phyloP scores from a whole-genome alignment of 495 filamentous ascomycete genomes.

The Neurospora sublineolata region DNA sequence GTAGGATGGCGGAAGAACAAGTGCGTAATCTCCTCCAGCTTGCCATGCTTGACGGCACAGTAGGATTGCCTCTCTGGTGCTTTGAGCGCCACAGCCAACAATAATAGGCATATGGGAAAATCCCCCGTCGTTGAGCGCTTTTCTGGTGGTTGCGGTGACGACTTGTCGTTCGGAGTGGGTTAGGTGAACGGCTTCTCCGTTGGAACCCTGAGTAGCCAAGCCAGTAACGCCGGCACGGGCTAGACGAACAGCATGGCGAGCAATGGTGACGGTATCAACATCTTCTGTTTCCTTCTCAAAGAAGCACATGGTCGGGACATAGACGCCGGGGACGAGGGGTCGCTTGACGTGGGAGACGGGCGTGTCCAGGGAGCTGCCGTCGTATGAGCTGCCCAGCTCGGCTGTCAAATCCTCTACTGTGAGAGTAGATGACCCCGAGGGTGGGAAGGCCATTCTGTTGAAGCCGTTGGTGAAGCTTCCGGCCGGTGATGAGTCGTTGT shows the following conservation, averaged over 20 bases:
- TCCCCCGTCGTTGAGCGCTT: slow-evolving; percentile 59
- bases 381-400: slow-evolving; percentile 29
- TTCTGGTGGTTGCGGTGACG: slow-evolving; percentile 69
- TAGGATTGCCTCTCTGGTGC: slow-evolving; percentile 74
- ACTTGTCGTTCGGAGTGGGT: slow-evolving; percentile 58
- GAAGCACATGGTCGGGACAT: slow-evolving; percentile 80
- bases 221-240: slow-evolving; percentile 69
- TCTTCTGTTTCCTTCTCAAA: slow-evolving; percentile 72
- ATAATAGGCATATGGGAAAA: slow-evolving; percentile 68
- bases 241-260: slow-evolving; percentile 72
- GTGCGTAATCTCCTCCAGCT: slow-evolving; percentile 76
- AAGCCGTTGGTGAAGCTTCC: slow-evolving; percentile 36
- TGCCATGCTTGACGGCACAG: slow-evolving; percentile 65
- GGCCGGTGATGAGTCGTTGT: slow-evolving; percentile 39
- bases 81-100: slow-evolving; percentile 77
- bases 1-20: slow-evolving; percentile 81
- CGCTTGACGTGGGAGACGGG: slow-evolving; percentile 36
- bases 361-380: slow-evolving; percentile 29
- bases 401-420: slow-evolving; percentile 16
- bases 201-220: slow-evolving; percentile 77
- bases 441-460: slow-evolving; percentile 30
- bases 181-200: slow-evolving; percentile 81
- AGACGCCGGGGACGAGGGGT: slow-evolving; percentile 66
- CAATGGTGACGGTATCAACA: slow-evolving; percentile 56
- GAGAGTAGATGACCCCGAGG: slow-evolving; percentile 23